Evolutionary conservation across 139 green algal species (phyloP), one percentile per base, ranked within the genome.

Genomic region (Desmodesmus armatus): DNA sequence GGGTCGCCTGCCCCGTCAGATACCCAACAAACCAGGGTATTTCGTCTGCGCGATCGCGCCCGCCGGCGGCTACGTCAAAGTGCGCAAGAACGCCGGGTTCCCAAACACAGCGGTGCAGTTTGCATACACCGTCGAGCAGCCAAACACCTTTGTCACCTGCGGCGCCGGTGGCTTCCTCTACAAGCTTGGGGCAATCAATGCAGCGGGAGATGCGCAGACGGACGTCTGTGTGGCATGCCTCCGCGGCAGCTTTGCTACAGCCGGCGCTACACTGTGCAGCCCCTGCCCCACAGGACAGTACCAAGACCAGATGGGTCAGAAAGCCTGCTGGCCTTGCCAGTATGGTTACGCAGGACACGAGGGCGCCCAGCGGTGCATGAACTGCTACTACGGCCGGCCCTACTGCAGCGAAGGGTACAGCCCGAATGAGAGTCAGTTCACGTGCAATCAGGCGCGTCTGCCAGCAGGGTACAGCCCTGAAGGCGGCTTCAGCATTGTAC

Each of bases 361-460:
- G 41, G 82, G 82, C 23, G 82, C 82, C 29, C 66, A 79, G 71
- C 71, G 82, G 29, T 87, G 82, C 72, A 87, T 87, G 82, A 55
- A 23, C 3, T 87, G 82, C 82, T 87, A 78, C 43, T 87, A 87
- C 31, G 82, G 82, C 25, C 44, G 82, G 5, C 37, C 82, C 5
- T 87, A 83, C 82, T 87, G 82, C 82, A 78, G 55, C 25, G 82
- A 87, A 71, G 82, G 82, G 3, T 87, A 41, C 58, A 69, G 31
- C 23, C 82, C 82, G 35, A 82, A 87, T 49, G 82, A 87, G 27
- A 65, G n/a, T 39, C 29, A 67, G 17, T 87, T 78, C 43, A 87
- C 82, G 7, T 87, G 82, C 60, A 87, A 87, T 58, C 67, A n/a
- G 25, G 53, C 41, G 13, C 74, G 82, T 1, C 60, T 87, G 69